Percentiles rank a stretch among this genome's conserved stretches.
Conservation (phyloP, 176 grass and related monocot genomes). For the Triticum urartu region DNA sequence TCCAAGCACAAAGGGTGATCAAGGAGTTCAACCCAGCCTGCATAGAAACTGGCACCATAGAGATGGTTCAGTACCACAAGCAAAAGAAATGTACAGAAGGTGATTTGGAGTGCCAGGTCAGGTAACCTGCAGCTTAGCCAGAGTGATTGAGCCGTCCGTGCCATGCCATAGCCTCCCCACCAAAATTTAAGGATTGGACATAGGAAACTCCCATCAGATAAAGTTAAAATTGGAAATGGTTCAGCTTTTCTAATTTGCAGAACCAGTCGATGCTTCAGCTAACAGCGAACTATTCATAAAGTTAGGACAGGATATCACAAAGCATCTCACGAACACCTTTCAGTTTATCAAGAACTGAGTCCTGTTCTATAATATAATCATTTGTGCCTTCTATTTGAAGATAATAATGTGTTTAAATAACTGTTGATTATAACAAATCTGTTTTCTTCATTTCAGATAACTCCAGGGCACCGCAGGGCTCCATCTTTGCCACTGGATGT, state of each 20-base stretch:
- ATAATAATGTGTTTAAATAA: constrained; percentile 19
- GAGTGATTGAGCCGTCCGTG: neutral
- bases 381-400: constrained; percentile 1
- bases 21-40: no score
- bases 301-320: neutral
- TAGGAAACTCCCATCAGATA: neutral
- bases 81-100: no score
- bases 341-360: constrained; percentile 5
- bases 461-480: constrained; percentile 37
- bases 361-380: neutral
- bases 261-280: neutral
- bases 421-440: neutral
- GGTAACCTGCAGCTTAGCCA: neutral
- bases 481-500: constrained; percentile 58
- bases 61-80: no score
- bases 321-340: constrained; percentile 7
- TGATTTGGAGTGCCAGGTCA: no score
- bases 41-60: no score
- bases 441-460: constrained; percentile 48
- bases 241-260: neutral
- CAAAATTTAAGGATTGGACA: neutral
- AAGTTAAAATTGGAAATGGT: neutral
- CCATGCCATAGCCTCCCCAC: neutral
- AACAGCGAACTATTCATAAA: constrained; percentile 1
- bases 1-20: no score